A percentile compares a stretch with the other conserved stretches of the same genome.
Conservation (phyloP, 2,329 filamentous ascomycete species). For the Mariannaea sp. region DNA sequence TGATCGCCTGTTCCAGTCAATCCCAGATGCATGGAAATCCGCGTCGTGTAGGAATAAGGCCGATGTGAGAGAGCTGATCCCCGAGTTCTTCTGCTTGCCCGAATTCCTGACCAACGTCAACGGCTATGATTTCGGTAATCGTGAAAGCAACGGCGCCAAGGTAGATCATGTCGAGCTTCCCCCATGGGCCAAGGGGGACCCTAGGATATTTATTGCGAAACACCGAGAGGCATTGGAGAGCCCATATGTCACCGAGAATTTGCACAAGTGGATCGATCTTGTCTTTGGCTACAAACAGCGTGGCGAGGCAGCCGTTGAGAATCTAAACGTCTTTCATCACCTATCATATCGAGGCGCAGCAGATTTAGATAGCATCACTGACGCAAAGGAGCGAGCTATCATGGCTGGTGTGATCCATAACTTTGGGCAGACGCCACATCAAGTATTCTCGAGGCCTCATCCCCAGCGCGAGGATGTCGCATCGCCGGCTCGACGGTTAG, state of each 20-base stretch:
- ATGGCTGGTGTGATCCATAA: constrained; percentile 98
- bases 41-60: constrained; percentile 89
- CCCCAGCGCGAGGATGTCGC: constrained; percentile 72
- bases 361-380: constrained; percentile 87
- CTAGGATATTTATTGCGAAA: constrained; percentile 92
- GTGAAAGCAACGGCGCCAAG: constrained; percentile 77
- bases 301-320: constrained; percentile 88
- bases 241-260: constrained; percentile 83
- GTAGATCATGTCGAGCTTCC: constrained; percentile 91
- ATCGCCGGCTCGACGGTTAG: constrained; percentile 70
- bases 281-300: constrained; percentile 94
- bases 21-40: constrained; percentile 88
- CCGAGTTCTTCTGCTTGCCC: constrained; percentile 95
- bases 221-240: constrained; percentile 96
- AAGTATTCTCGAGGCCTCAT: constrained; percentile 86
- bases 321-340: constrained; percentile 93
- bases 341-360: constrained; percentile 93
- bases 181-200: constrained; percentile 95
- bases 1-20: constrained; percentile 91
- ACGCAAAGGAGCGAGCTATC: constrained; percentile 82
- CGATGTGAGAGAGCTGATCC: constrained; percentile 91
- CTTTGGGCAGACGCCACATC: constrained; percentile 95
- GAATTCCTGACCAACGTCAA: constrained; percentile 96
- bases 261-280: constrained; percentile 95
- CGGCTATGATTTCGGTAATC: constrained; percentile 87